Conservation (phyloP, 495 filamentous ascomycete genomes). For the Annulohypoxylon bovei region DNA sequence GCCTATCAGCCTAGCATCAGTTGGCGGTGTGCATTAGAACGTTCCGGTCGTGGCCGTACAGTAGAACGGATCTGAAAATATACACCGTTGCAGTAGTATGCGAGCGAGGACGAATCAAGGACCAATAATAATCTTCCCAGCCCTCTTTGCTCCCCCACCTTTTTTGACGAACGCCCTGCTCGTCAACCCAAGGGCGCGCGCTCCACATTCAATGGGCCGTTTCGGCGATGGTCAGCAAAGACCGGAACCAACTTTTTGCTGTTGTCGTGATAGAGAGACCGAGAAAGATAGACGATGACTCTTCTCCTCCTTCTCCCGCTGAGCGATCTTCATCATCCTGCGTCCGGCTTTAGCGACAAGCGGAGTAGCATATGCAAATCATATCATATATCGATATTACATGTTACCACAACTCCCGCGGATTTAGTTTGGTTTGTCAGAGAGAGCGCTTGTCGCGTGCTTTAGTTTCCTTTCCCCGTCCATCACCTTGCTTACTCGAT, state of each 20-base stretch:
- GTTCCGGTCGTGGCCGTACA: conserved; percentile 30
- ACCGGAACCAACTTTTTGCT: conserved; percentile 21
- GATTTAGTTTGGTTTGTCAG: background rate
- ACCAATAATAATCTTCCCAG: conserved; percentile 18
- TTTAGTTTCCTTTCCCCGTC: conserved; percentile 26
- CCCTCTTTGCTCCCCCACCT: conserved; percentile 21
- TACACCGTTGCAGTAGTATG: conserved; percentile 39
- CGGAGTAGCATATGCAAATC: conserved; percentile 27
- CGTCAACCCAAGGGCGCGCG: conserved; percentile 48
- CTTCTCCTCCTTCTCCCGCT: conserved; percentile 27
- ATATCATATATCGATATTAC: conserved; percentile 15
- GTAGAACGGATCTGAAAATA: conserved; percentile 20
- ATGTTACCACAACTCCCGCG: conserved; percentile 14
- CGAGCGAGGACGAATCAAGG: conserved; percentile 14
- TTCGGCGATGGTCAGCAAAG: conserved; percentile 39
- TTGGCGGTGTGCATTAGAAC: conserved; percentile 28
- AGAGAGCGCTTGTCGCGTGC: conserved; percentile 31
- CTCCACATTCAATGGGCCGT: conserved; percentile 40
- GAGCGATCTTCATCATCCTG: conserved; percentile 25
- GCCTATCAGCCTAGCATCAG: conserved; percentile 22
- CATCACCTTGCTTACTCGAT: conserved; percentile 20
- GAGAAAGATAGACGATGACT: conserved; percentile 31
- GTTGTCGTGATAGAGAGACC: conserved; percentile 19
- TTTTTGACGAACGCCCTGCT: conserved; percentile 43
- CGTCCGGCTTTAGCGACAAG: conserved; percentile 30